Base-by-base conservation (phyloP, 805 yeast genomes). In the Zygoascus flipseniorum region DNA sequence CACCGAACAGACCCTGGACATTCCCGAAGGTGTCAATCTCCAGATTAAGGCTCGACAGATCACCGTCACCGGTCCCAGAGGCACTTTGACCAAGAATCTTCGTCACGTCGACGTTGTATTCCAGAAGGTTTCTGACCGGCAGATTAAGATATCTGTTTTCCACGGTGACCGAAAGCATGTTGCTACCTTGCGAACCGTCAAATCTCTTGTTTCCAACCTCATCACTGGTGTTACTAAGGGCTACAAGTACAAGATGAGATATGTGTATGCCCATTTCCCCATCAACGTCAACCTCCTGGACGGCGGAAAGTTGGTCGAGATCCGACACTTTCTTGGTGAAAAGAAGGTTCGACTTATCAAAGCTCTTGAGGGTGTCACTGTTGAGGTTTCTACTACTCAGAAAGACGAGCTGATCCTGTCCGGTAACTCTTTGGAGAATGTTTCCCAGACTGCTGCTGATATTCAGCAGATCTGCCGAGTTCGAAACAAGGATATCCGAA, bases 241-340 rank as follows among this genome's bases (percentile, higher is more conserved):
- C 78, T 92, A 79, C 95, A 84, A 87, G 80, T 93, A 93, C 93
- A 93, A 93, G 87, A 86, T 93, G 97, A 89, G 98, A 83, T 90
- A 89, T 77, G 99, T 93, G 63, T 95, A 92, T 75, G 99, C 99
- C 85, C 99, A 93, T 88, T 93, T 93, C 96, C 99, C 99, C 76
- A 93, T 95, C 79, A 93, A 93, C 79, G 97, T 93, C 66, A 92
- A 90, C 82, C 76, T 89, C 65, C 73, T 86, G 72, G 88, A 86
- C 64, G 78, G 80, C 69, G 92, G 92, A 56, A 76, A 80, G 62
- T 81, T 70, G 70, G 86, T 92, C 68, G 98, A 93, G 82, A 90
- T 93, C 82, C 90, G 98, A 88, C 93, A 93, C 83, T 93, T 88
- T 86, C 85, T 93, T 79, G 99, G 99, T 80, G 98, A 93, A 83